A percentile compares a stretch with the other conserved stretches of the same genome.
Conservation (phyloP, 129 eudicot species). For the Daucus carota region DNA sequence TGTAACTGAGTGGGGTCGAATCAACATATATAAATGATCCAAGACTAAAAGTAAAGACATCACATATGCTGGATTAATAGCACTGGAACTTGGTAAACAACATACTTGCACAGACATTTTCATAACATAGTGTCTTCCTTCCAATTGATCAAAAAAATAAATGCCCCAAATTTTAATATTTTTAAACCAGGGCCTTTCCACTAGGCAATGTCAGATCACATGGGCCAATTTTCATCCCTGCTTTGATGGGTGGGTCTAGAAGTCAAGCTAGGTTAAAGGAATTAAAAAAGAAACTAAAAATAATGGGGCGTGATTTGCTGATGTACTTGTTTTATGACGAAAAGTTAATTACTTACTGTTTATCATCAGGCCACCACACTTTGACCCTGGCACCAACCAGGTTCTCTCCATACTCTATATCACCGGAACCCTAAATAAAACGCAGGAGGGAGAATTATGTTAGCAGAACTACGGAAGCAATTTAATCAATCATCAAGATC, state of each 20-base stretch:
- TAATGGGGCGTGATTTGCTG: background rate
- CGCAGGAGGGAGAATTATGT: background rate
- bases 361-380: conserved; percentile 94
- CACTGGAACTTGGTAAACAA: background rate
- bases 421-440: conserved; percentile 37
- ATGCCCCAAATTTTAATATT: background rate
- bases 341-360: conserved; percentile 37
- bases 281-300: background rate
- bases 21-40: background rate
- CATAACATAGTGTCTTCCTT: background rate
- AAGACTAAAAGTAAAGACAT: background rate
- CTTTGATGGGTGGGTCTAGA: background rate
- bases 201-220: background rate
- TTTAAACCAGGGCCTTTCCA: background rate
- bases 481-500: no score
- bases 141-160: background rate
- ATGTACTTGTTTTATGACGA: background rate
- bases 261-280: background rate
- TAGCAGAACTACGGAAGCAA: background rate
- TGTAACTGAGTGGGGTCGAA: background rate
- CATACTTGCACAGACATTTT: background rate
- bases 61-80: background rate
- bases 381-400: conserved; percentile 64
- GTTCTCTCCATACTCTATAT: conserved; percentile 30
- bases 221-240: background rate